phyloP scores from a whole-genome alignment of 2,329 filamentous ascomycete genomes.

The Coleophoma eucalyptorum region DNA sequence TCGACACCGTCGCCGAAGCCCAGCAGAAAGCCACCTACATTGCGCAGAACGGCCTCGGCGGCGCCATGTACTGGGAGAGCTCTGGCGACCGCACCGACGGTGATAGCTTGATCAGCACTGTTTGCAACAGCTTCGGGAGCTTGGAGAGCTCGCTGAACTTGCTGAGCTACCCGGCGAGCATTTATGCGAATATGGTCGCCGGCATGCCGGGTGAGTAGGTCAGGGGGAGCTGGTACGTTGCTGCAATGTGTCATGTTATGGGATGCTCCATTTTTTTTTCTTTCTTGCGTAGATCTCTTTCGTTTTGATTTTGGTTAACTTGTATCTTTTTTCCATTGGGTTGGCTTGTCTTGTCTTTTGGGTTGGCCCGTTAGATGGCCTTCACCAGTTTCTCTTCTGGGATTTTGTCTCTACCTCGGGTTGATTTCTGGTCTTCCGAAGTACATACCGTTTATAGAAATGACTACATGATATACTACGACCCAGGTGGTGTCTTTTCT shows the following conservation, averaged over 20 bases:
- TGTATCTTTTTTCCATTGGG: too few relatives aligned
- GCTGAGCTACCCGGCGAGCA: constrained; percentile 47
- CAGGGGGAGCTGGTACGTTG: constrained; percentile 29
- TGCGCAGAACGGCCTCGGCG: constrained; percentile 58
- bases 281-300: too few relatives aligned
- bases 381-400: background rate
- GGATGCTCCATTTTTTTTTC: too few relatives aligned
- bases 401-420: background rate
- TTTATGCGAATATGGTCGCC: constrained; percentile 50
- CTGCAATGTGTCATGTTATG: background rate
- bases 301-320: too few relatives aligned
- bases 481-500: too few relatives aligned
- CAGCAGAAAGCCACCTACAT: constrained; percentile 64
- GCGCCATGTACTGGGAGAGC: constrained; percentile 84
- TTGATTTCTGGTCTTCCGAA: too few relatives aligned
- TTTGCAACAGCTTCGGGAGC: constrained; percentile 33
- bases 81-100: constrained; percentile 60
- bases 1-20: constrained; percentile 61
- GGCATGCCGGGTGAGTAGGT: constrained; percentile 24
- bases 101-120: constrained; percentile 56
- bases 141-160: constrained; percentile 45
- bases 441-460: too few relatives aligned
- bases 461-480: too few relatives aligned
- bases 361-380: too few relatives aligned
- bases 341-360: too few relatives aligned